Evolutionary conservation across 2,329 filamentous ascomycete species (phyloP).

Genomic region (Aspergillus carbonarius): DNA sequence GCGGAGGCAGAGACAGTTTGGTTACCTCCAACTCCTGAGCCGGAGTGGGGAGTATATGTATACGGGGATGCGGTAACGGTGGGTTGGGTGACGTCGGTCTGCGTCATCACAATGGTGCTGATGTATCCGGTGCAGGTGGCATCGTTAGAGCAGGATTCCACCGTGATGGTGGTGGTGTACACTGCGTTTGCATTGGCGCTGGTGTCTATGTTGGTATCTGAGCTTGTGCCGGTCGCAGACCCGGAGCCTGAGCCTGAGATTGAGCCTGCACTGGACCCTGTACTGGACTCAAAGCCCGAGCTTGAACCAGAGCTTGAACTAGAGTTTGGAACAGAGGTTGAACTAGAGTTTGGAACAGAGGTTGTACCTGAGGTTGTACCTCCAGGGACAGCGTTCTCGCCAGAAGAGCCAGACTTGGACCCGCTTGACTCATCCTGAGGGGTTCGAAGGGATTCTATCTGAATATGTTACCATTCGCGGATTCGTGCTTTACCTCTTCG

Average conservation of each 20-base stretch:
- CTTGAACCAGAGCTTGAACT: neutral
- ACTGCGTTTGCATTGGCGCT: neutral
- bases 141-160: conserved; percentile 17
- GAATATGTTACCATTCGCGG: too few relatives aligned
- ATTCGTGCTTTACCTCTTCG: too few relatives aligned
- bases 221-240: neutral
- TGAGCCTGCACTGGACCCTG: neutral
- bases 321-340: too few relatives aligned
- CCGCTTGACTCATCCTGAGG: neutral
- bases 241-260: neutral
- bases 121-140: conserved; percentile 14
- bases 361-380: neutral
- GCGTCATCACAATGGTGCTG: conserved; percentile 20
- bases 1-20: neutral
- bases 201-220: neutral
- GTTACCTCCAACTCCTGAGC: neutral
- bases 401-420: neutral
- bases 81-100: neutral
- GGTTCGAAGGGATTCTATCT: too few relatives aligned
- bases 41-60: neutral
- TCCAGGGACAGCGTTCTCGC: neutral
- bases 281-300: neutral
- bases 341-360: too few relatives aligned
- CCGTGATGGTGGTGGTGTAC: conserved; percentile 13
- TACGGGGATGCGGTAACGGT: neutral